phyloP scores from a whole-genome alignment of 345 rosid genomes.

The Rubroshorea leprosula region DNA sequence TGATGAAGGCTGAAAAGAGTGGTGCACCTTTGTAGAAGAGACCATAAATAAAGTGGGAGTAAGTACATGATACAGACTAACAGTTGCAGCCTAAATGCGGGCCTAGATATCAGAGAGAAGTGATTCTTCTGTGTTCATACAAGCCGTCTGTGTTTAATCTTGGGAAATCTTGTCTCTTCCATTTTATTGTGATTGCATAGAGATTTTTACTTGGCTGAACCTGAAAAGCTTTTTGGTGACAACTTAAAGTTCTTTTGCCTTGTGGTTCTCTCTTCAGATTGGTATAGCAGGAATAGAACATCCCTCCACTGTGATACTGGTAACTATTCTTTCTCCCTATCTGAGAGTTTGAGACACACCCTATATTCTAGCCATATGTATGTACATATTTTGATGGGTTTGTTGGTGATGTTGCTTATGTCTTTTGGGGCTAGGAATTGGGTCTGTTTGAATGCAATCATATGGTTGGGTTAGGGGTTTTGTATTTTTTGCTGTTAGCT shows the following conservation, averaged over 20 bases:
- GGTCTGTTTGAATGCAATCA: constrained; percentile 3
- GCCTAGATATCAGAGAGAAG: constrained; percentile 6
- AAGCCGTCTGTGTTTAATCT: constrained; percentile 23
- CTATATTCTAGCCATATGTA: constrained; percentile 2
- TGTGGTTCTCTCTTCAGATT: constrained; percentile 70
- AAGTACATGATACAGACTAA: too few species aligned
- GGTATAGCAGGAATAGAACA: constrained; percentile 39
- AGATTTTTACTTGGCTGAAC: constrained; percentile 62
- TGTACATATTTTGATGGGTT: constrained; percentile 11
- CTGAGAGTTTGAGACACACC: not conserved
- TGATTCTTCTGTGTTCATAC: constrained; percentile 15
- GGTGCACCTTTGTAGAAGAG: constrained; percentile 20
- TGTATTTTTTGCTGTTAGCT: constrained; percentile 12
- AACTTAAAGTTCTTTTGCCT: constrained; percentile 20
- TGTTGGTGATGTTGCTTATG: constrained; percentile 17
- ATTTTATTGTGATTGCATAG: constrained; percentile 10
- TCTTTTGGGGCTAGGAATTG: constrained; percentile 17
- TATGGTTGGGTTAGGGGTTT: constrained; percentile 7
- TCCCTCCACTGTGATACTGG: constrained; percentile 42
- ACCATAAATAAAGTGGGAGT: constrained; percentile 13
- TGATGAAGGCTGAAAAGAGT: constrained; percentile 23
- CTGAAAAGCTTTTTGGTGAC: constrained; percentile 26
- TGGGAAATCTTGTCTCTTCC: constrained; percentile 20
- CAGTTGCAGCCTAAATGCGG: too few species aligned
- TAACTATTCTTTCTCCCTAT: constrained; percentile 25